Evolutionary conservation across 108 stramenopile species (phyloP).

Genomic region (Cylindrotheca fusiformis): DNA sequence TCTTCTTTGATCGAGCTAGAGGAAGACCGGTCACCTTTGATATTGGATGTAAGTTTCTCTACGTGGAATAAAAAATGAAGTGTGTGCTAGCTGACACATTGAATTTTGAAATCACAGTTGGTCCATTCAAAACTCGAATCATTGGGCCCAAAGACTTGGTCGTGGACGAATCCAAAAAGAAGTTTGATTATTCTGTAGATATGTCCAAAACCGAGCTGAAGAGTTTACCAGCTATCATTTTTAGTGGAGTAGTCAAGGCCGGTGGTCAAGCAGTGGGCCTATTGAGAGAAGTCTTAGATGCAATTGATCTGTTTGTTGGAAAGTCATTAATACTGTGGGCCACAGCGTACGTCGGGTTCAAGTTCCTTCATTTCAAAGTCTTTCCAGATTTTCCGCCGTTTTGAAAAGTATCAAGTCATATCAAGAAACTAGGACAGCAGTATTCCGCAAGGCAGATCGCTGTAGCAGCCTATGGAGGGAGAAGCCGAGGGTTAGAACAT

Average conservation of each 20-base stretch:
- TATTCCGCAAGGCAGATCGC: no score
- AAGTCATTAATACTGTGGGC: slow-evolving; percentile 82
- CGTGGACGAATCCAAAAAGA: slow-evolving; percentile 26
- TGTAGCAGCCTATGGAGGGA: no score
- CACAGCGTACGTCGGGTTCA: slow-evolving; percentile 82
- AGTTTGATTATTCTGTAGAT: slow-evolving; percentile 36
- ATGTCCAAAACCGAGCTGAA: slow-evolving; percentile 40
- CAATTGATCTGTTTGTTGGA: slow-evolving; percentile 86
- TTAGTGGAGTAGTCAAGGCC: slow-evolving; percentile 65
- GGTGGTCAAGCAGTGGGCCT: slow-evolving; percentile 70
- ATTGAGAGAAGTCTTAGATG: slow-evolving; percentile 69
- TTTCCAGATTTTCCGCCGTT: slow-evolving; percentile 83
- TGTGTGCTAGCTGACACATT: background rate
- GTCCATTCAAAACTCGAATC: slow-evolving; percentile 80
- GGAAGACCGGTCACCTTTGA: slow-evolving; percentile 89
- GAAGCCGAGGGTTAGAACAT: no score
- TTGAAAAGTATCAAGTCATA: no score
- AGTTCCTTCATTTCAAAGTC: slow-evolving; percentile 92
- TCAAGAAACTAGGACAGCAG: no score
- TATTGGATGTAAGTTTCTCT: slow-evolving; percentile 38
- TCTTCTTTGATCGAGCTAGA: slow-evolving; percentile 79
- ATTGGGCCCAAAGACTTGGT: slow-evolving; percentile 69
- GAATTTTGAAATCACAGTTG: slow-evolving; percentile 14
- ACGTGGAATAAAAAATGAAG: background rate
- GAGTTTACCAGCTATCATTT: slow-evolving; percentile 35